phyloP scores from a whole-genome alignment of 257 asterid genomes.

The Dorcoceras hygrometricum region DNA sequence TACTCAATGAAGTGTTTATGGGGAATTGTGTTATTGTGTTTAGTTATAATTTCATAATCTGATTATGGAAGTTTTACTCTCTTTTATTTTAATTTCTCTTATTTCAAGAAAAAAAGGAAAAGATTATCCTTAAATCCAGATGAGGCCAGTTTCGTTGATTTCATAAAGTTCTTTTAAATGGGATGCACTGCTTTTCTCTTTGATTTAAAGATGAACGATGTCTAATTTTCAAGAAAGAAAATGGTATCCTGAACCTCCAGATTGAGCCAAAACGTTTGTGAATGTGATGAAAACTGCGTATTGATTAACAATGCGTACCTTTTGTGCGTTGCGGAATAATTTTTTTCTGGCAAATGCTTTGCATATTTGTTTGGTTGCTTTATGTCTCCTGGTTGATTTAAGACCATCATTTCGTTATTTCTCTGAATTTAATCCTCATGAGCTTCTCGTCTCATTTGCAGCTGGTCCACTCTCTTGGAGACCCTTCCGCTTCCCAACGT shows the following conservation, averaged over 20 bases:
- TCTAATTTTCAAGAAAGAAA: neutral
- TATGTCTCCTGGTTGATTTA: constrained; percentile 17
- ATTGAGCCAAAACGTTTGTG: constrained; percentile 2
- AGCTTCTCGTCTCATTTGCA: constrained; percentile 42
- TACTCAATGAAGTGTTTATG: neutral
- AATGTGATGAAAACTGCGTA: constrained; percentile 8
- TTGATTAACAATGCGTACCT: neutral
- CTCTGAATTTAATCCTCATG: constrained; percentile 26
- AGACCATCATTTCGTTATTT: constrained; percentile 5
- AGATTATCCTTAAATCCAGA: neutral
- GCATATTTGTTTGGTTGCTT: constrained; percentile 2
- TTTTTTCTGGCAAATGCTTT: neutral
- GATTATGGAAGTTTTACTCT: too few relatives aligned
- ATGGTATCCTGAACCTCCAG: neutral
- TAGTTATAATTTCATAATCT: too few relatives aligned
- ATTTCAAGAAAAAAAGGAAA: too few relatives aligned
- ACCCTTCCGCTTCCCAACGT: constrained; percentile 92
- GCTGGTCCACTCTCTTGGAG: constrained; percentile 87
- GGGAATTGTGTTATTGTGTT: neutral
- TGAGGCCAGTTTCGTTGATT: neutral
- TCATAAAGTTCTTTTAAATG: neutral
- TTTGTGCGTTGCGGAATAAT: constrained; percentile 14
- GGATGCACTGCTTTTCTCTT: neutral
- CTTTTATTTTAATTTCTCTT: neutral
- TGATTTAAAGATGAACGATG: neutral